Evolutionary conservation across 176 grass and related monocot species (phyloP), one percentile per base, ranked within the genome.

Genomic region (Chrysopogon serrulatus): DNA sequence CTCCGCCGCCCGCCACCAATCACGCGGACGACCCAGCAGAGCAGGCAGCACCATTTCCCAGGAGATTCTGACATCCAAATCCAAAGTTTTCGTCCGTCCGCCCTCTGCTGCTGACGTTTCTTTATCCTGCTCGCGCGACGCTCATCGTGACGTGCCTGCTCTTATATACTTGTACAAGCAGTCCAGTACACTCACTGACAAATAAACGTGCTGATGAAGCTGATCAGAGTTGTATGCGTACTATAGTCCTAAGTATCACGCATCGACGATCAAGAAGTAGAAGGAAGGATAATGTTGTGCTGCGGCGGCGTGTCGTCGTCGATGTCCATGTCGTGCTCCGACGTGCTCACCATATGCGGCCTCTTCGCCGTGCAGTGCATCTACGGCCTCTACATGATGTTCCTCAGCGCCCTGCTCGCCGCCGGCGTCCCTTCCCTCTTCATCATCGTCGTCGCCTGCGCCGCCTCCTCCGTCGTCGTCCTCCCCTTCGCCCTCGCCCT

Each of bases 321-420:
- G 41, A 72, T 72, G 69, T 44, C 69, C 14, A 45, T 44, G 28
- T 74, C 63, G 19, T 49, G 63, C 45, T 43, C 79, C 57, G 78
- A 93, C 36, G 18, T 73, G 57, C 10, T 82, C 12, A 82, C 80
- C 78, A 75, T 93, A 85, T 45, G 49, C 23, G 87, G 87, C 28
- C 79, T 90, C 36, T 19, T 93, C 21, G 85, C 64, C 4, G 87
- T 90, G 59, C 91, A 93, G 76, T 77, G 82, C 66, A 34, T 85
- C 47, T 90, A 21, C 64, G 91, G 67, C 7, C 65, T 87, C 1
- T 87, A 90, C 81, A 83, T 87, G 78, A 80, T 93, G 67, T 82
- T 87, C 82, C 83, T 93, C 87, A 30, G 82, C 35, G 35, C 60
- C 47, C 41, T 90, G 66, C 88, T 93, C 49, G 67, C 72, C 27